Conservation (phyloP, 129 eudicot genomes). For the Flaveria robusta region DNA sequence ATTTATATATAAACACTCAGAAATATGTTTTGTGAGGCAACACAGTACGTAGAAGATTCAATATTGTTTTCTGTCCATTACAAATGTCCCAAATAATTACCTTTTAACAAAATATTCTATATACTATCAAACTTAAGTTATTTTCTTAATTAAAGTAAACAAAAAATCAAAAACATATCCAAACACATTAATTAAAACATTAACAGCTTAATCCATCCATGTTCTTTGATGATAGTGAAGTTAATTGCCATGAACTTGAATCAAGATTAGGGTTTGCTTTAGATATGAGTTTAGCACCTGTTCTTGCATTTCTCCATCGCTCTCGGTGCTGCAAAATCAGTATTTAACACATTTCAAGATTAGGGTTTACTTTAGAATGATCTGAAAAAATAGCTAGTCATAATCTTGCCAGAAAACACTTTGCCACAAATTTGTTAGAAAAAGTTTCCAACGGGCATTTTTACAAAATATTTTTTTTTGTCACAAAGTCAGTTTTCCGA, state of each 20-base stretch:
- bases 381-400: no score
- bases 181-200: constrained; percentile 41
- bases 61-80: constrained; percentile 60
- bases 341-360: not conserved
- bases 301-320: constrained; percentile 99
- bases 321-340: constrained; percentile 66
- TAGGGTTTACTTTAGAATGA: not conserved
- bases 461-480: no score
- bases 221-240: constrained; percentile 20
- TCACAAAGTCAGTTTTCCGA: no score
- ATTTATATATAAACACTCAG: constrained; percentile 32
- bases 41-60: constrained; percentile 28
- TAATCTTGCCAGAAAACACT: no score
- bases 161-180: constrained; percentile 48
- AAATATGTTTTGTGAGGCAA: constrained; percentile 48
- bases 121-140: constrained; percentile 44
- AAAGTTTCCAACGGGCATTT: no score
- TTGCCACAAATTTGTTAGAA: no score
- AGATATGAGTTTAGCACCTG: constrained; percentile 56
- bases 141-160: not conserved
- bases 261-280: constrained; percentile 44
- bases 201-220: constrained; percentile 48
- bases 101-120: constrained; percentile 44
- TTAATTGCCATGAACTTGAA: constrained; percentile 31
- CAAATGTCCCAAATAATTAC: constrained; percentile 50